Percentiles rank a stretch among this genome's conserved stretches.
phyloP scores from a whole-genome alignment of 2,329 filamentous ascomycete genomes.

The Phialemonium atrogriseum region DNA sequence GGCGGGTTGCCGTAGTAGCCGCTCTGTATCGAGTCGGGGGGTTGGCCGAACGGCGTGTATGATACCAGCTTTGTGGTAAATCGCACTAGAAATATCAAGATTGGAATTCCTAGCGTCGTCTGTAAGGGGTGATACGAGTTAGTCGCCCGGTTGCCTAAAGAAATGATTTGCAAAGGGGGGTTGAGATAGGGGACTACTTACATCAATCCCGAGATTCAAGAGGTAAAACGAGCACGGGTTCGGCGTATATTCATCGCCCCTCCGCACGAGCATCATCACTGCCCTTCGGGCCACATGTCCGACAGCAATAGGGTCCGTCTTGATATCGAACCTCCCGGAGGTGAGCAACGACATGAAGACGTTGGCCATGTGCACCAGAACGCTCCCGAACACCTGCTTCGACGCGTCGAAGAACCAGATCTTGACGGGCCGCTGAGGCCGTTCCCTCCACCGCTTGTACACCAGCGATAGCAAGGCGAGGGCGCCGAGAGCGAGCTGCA shows the following conservation, averaged over 20 bases:
- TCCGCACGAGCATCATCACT: constrained; percentile 22
- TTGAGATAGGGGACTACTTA: constrained; percentile 41
- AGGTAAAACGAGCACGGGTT: constrained; percentile 98
- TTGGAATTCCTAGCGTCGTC: constrained; percentile 94
- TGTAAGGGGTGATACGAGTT: constrained; percentile 29
- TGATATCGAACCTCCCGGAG: constrained; percentile 70
- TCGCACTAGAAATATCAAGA: constrained; percentile 81
- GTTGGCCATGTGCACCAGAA: constrained; percentile 86
- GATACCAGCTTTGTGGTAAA: constrained; percentile 64
- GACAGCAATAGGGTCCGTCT: constrained; percentile 38
- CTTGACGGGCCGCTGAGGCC: constrained; percentile 84
- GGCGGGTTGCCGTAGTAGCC: constrained; percentile 88
- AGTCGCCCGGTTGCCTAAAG: constrained; percentile 14
- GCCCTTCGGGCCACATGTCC: constrained; percentile 20
- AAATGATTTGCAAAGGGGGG: constrained; percentile 3
- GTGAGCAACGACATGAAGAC: constrained; percentile 95
- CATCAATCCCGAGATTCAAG: constrained; percentile 89
- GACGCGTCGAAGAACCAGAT: constrained; percentile 98
- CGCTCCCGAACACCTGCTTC: constrained; percentile 93
- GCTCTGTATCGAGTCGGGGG: constrained; percentile 80
- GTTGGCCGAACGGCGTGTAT: constrained; percentile 70
- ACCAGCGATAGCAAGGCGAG: constrained; percentile 81
- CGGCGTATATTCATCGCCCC: constrained; percentile 52
- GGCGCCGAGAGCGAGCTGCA: constrained; percentile 78
- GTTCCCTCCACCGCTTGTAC: constrained; percentile 86